Base-by-base conservation (phyloP, 208 protist genomes). In the Lotmaria passim region DNA sequence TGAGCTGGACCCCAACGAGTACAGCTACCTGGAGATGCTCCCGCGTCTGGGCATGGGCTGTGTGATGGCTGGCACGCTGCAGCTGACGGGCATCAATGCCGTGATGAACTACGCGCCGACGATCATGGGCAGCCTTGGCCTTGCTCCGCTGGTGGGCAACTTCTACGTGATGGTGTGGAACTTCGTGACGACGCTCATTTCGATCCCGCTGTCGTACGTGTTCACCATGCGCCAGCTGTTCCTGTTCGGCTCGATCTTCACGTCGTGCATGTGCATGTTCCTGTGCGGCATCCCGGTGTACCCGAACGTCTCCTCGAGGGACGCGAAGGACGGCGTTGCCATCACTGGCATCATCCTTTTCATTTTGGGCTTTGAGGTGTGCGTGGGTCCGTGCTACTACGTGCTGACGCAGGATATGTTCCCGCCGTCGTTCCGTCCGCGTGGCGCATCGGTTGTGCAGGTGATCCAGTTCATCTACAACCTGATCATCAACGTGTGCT, bases 31-130 rank as follows among this genome's bases (percentile, higher is more conserved):
- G 10, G 60, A 88, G 47, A 90, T 92, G 86, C 21, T 69, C 15
- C 63, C 62, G 21, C 82, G 61, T 17, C 69, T 93, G 26, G 2
- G 74, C n/a, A 83, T 96, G 59, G 84, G 72, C 38, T 23, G 39
- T 23, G 73, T 86, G 41, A 77, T 90, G 63, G 78, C 82, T 31
- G 76, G 83, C 24, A 87, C 90, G 56, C 70, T 85, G 55, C 90
- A 93, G 73, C 69, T 96, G 74, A 96, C 91, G 34, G 91, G 91
- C 41, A 92, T 94, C 68, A 94, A 94, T 68, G 88, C 88, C 46
- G 78, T 94, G 33, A 93, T 92, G 86, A 93, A 92, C 78, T 96
- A 94, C 77, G 86, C 91, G 30, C 88, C 88, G 33, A 86, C 73
- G 33, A 93, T 96, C 64, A 93, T 87, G 78, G 68, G 71, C 36